These are phyloP conservation scores for Solanum piurae DNA, from an alignment of 257 asterid genomes.

Conservation along the genomic window DNA sequence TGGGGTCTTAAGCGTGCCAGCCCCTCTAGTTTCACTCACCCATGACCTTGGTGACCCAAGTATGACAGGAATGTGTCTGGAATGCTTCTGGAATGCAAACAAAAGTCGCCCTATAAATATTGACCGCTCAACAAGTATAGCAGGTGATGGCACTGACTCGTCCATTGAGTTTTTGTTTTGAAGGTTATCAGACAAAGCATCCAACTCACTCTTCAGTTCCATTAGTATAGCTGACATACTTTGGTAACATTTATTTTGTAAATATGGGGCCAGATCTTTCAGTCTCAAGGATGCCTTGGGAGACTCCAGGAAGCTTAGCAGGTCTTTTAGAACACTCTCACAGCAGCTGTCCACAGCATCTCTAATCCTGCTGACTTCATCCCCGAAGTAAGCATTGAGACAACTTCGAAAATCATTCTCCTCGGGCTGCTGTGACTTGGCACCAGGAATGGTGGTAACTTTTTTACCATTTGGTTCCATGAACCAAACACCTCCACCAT, in stretches of 20 bases:
- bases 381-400: conserved; percentile 75
- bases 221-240: conserved; percentile 59
- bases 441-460: conserved; percentile 27
- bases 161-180: conserved; percentile 32
- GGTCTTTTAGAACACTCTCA: conserved; percentile 70
- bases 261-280: conserved; percentile 72
- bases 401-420: conserved; percentile 69
- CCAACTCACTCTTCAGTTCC: conserved; percentile 68
- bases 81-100: conserved; percentile 92
- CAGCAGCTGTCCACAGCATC: conserved; percentile 81
- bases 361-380: conserved; percentile 84
- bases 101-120: conserved; percentile 83
- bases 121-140: conserved; percentile 75
- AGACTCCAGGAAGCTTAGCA: conserved; percentile 78
- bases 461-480: conserved; percentile 56
- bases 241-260: conserved; percentile 68
- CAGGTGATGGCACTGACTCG: conserved; percentile 36
- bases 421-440: conserved; percentile 48
- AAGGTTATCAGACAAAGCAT: conserved; percentile 38
- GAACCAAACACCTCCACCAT: conserved; percentile 92
- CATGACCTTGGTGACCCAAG: conserved; percentile 98
- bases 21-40: conserved; percentile 39
- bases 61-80: conserved; percentile 74
- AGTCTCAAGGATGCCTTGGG: conserved; percentile 79
- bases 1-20: conserved; percentile 26